A percentile compares a stretch with the other conserved stretches of the same genome.
phyloP scores from a whole-genome alignment of 2,329 filamentous ascomycete genomes.

The Raffaelea arxii region DNA sequence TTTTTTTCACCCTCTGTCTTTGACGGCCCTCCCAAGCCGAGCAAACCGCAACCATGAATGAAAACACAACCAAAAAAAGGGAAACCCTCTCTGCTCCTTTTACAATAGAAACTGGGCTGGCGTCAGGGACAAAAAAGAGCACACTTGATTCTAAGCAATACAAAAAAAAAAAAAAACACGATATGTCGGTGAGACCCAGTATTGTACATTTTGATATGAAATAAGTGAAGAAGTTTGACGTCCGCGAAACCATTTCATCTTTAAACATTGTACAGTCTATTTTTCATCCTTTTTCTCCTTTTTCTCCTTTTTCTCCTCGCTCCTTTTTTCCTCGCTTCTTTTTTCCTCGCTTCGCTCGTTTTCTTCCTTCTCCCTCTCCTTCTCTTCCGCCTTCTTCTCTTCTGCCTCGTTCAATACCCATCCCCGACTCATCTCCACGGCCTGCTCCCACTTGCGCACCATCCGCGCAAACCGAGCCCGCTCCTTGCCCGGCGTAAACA shows the following conservation, averaged over 20 bases:
- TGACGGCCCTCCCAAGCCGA: neutral
- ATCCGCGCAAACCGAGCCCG: constrained; percentile 28
- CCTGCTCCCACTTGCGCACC: constrained; percentile 46
- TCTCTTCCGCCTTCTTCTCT: constrained; percentile 3
- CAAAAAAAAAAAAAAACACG: too few species aligned
- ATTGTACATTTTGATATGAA: too few species aligned
- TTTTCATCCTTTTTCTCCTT: neutral
- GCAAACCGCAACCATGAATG: too few species aligned
- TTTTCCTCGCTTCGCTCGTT: neutral
- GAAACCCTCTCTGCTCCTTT: too few species aligned
- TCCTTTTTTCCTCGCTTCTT: neutral
- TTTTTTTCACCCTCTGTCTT: neutral
- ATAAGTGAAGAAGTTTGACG: too few species aligned
- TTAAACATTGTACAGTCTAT: too few species aligned
- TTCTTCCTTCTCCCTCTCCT: constrained; percentile 1
- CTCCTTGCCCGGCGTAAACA: constrained; percentile 58
- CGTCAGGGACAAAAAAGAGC: too few species aligned
- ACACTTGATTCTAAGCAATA: too few species aligned
- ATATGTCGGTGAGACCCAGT: too few species aligned
- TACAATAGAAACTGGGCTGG: too few species aligned
- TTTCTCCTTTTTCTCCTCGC: neutral
- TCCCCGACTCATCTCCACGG: constrained; percentile 48
- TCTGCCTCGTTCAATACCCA: constrained; percentile 30
- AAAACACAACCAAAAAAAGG: too few species aligned
- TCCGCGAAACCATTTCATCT: too few species aligned